Evolutionary conservation across 2,329 filamentous ascomycete genomes (phyloP).

Genomic region (Talaromyces sp.): DNA sequence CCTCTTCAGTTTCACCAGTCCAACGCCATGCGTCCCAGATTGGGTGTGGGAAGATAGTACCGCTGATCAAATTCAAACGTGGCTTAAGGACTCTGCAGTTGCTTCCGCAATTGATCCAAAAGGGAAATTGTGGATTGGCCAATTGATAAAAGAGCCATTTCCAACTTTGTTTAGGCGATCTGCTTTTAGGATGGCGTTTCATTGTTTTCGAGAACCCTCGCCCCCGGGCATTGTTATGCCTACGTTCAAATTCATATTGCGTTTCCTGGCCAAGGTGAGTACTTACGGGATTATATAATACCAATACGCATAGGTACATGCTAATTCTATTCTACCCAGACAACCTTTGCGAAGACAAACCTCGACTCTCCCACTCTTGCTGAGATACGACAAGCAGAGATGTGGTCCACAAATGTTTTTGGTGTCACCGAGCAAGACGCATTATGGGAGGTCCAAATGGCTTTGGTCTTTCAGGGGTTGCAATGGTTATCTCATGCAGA

Average conservation of each 20-base stretch:
- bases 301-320: too few relatives aligned
- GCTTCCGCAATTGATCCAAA: not conserved
- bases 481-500: constrained; percentile 17
- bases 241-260: too few relatives aligned
- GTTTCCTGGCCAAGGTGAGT: too few relatives aligned
- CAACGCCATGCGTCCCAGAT: not conserved
- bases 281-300: too few relatives aligned
- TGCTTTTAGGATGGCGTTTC: not conserved
- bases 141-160: not conserved
- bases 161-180: not conserved
- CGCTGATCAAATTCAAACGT: constrained; percentile 13
- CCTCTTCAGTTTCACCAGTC: not conserved
- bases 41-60: not conserved
- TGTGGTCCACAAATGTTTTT: not conserved
- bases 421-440: constrained; percentile 8
- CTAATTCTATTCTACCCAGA: too few relatives aligned
- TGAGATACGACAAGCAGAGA: not conserved
- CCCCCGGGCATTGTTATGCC: too few relatives aligned
- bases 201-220: constrained; percentile 1
- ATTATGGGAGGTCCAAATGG: constrained; percentile 28
- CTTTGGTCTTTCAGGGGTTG: constrained; percentile 20
- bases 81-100: constrained; percentile 4
- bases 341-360: too few relatives aligned
- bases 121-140: not conserved
- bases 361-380: not conserved